Evolutionary conservation across 2,329 filamentous ascomycete species (phyloP).

Genomic region (Sporothrix luriei): DNA sequence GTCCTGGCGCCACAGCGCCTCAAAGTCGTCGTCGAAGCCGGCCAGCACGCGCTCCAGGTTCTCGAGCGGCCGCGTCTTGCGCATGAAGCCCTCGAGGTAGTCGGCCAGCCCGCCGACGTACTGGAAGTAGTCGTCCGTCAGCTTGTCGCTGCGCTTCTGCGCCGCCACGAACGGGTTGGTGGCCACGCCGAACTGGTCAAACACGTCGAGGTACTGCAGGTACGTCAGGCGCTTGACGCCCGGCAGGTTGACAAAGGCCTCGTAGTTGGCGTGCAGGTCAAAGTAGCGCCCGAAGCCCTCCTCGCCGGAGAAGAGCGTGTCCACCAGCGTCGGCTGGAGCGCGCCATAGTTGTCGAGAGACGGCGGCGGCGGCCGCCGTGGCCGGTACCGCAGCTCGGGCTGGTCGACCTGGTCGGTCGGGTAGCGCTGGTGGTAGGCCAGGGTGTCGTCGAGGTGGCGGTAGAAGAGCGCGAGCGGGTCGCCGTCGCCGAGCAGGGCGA

Average conservation of each 20-base stretch:
- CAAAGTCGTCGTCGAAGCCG: slow-evolving; percentile 81
- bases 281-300: slow-evolving; percentile 92
- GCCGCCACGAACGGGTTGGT: slow-evolving; percentile 55
- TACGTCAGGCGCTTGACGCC: slow-evolving; percentile 84
- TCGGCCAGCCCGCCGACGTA: slow-evolving; percentile 79
- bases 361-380: slow-evolving; percentile 62
- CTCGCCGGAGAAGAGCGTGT: slow-evolving; percentile 93
- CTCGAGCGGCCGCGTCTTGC: slow-evolving; percentile 80
- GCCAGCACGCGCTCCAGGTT: slow-evolving; percentile 77
- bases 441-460: slow-evolving; percentile 77
- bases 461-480: slow-evolving; percentile 93
- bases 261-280: slow-evolving; percentile 81
- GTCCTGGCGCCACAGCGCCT: slow-evolving; percentile 77
- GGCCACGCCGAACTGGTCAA: slow-evolving; percentile 73
- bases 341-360: slow-evolving; percentile 45
- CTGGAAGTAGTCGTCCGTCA: slow-evolving; percentile 88
- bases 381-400: slow-evolving; percentile 87
- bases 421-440: slow-evolving; percentile 85
- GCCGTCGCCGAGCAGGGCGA: slow-evolving; percentile 77
- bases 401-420: slow-evolving; percentile 96
- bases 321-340: slow-evolving; percentile 66
- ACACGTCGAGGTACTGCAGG: slow-evolving; percentile 87
- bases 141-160: slow-evolving; percentile 78
- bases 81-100: slow-evolving; percentile 88
- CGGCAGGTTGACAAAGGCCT: slow-evolving; percentile 86